Conservation (phyloP, 768 basidiomycete species). For the Russula virescens region DNA sequence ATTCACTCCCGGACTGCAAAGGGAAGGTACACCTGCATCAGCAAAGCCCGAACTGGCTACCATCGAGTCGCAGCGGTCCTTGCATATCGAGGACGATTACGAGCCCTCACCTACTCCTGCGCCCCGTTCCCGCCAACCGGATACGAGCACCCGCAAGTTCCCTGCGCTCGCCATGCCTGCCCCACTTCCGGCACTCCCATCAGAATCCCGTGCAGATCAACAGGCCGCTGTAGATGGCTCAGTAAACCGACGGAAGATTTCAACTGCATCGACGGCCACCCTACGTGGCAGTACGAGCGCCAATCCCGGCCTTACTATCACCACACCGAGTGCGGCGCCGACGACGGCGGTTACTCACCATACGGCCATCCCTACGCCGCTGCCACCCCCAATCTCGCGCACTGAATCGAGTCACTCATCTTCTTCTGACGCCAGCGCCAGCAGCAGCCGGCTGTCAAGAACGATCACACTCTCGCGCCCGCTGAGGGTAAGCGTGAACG, state of each 20-base stretch:
- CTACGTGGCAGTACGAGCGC: conserved; percentile 38
- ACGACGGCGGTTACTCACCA: conserved; percentile 65
- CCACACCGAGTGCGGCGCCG: conserved; percentile 42
- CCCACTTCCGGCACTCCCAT: conserved; percentile 54
- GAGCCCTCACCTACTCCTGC: conserved; percentile 46
- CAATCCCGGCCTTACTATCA: conserved; percentile 43
- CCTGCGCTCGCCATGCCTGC: conserved; percentile 51
- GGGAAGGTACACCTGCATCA: conserved; percentile 35
- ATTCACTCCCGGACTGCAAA: conserved; percentile 52
- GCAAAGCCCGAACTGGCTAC: conserved; percentile 20
- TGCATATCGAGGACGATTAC: conserved; percentile 29
- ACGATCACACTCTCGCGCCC: conserved; percentile 64
- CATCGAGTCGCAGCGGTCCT: conserved; percentile 30
- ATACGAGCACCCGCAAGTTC: conserved; percentile 36
- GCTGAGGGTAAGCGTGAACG: conserved; percentile 46
- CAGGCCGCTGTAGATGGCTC: conserved; percentile 28
- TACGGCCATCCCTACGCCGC: conserved; percentile 44
- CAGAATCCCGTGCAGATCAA: conserved; percentile 41
- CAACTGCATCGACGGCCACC: conserved; percentile 41
- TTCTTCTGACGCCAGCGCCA: conserved; percentile 10
- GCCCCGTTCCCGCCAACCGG: conserved; percentile 32
- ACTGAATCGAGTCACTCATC: conserved; percentile 43
- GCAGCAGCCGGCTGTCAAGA: conserved; percentile 30
- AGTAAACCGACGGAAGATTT: conserved; percentile 37
- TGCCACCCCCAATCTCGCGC: conserved; percentile 36